Base-by-base conservation (phyloP, 176 grass and related monocot species). In the Phoenix roebelenii region DNA sequence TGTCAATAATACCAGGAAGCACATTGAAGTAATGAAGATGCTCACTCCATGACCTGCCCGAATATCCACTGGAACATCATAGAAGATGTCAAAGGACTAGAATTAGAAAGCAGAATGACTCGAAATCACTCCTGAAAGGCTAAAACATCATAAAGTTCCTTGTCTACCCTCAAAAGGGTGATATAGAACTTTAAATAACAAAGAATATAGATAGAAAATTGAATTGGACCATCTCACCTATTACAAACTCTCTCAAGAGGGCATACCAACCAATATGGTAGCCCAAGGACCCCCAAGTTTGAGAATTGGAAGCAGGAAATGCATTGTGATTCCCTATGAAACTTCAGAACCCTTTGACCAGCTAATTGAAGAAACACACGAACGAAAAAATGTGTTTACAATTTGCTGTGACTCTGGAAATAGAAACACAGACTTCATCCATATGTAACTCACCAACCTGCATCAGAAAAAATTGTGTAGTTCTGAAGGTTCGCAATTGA, bases 261-360 rank as follows among this genome's bases (percentile, higher is more conserved):
- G 49, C 72, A 85, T 73, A 83, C 58, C 76, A 76, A 76, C 84
- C 87, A 91, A 79, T 82, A 79, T 25, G 92, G 87, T 56, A 97
- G 70, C 16, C 87, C 87, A 70, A 97, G 75, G 22, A 85, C 63
- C 30, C 79, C 87, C 63, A 87, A 75, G 50, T 91, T 91, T 3
- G 78, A 88, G 75, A 97, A 82, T 4, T 74, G 66, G 72, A 97
- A 58, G 52, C n/a, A 75, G 19, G 73, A 85, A 19, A 67, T 80
- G n/a, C 19, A 65, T 9, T 65, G 82, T 14, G 84, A 80, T 56
- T 80, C 81, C 65, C 77, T 39, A 39, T 88, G 23, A 19, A 79
- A 76, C 63, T 84, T 85, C 61, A 88, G 50, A 76, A 97, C 69
- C 49, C 69, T 91, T 78, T 91, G 77, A 66, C 83, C 63, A 70